A percentile compares a stretch with the other conserved stretches of the same genome.
phyloP scores from a whole-genome alignment of 2,329 filamentous ascomycete genomes.

The Chlorencoelia australis region DNA sequence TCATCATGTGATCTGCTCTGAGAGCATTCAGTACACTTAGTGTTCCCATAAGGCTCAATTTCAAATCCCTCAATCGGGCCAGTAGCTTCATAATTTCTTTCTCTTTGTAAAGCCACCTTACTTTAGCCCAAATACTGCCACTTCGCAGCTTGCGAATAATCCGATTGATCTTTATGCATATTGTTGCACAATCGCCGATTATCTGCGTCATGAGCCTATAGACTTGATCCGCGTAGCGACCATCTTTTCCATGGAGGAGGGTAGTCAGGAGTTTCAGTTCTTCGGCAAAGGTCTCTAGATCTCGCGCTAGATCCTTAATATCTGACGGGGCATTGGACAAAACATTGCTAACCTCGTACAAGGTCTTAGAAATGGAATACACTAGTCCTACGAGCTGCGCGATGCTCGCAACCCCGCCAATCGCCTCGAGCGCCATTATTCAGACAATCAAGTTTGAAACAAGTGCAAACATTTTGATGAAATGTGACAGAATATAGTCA shows the following conservation, averaged over 20 bases:
- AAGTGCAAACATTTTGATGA: no score
- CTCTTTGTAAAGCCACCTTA: conserved; percentile 16
- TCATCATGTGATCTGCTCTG: conserved; percentile 13
- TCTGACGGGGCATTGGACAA: conserved; percentile 13
- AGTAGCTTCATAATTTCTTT: conserved; percentile 15
- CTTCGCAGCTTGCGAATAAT: conserved; percentile 10
- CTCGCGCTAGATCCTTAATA: conserved; percentile 14
- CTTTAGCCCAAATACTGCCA: conserved; percentile 8
- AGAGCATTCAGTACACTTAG: conserved; percentile 10
- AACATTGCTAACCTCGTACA: conserved; percentile 11
- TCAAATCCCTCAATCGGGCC: conserved; percentile 13
- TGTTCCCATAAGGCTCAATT: conserved; percentile 13
- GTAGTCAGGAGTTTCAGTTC: conserved; percentile 9
- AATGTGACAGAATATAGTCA: no score
- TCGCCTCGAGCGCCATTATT: conserved; percentile 11
- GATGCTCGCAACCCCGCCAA: conserved; percentile 11
- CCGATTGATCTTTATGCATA: conserved; percentile 13
- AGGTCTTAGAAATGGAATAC: conserved; percentile 12
- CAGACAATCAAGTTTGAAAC: no score
- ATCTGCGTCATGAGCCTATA: conserved; percentile 14
- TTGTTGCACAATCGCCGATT: conserved; percentile 15
- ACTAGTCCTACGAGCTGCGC: conserved; percentile 11
- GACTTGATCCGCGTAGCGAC: conserved; percentile 10
- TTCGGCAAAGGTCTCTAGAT: conserved; percentile 13
- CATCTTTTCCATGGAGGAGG: conserved; percentile 10